phyloP scores from a whole-genome alignment of 163 green algal genomes.

The Prototheca cutis region DNA sequence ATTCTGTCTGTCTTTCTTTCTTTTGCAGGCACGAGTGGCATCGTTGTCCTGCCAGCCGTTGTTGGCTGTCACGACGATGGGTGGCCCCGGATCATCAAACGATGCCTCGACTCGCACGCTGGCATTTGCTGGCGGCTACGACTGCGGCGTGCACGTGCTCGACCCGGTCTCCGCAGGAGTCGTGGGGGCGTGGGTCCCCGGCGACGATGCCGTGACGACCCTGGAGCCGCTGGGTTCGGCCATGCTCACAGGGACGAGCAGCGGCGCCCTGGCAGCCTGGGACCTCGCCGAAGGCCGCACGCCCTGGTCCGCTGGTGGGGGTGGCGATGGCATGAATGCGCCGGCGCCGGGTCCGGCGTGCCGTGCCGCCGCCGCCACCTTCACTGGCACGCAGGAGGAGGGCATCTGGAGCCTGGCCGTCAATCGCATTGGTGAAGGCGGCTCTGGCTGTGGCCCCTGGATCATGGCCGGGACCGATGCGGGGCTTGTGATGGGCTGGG shows the following conservation, averaged over 20 bases:
- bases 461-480: constrained; percentile 59
- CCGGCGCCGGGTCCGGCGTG: neutral
- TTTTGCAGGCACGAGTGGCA: too few species aligned
- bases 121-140: neutral
- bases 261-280: neutral
- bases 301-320: neutral
- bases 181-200: neutral
- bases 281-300: neutral
- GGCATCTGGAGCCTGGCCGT: constrained; percentile 2
- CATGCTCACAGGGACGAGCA: neutral
- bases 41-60: too few species aligned
- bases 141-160: neutral
- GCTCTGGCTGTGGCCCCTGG: neutral
- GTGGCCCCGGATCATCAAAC: too few species aligned
- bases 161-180: neutral
- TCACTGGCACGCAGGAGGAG: neutral
- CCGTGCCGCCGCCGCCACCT: neutral
- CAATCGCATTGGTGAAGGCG: constrained; percentile 6
- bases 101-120: too few species aligned
- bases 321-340: neutral
- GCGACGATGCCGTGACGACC: neutral
- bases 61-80: too few species aligned
- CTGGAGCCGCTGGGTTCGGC: neutral
- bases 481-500: constrained; percentile 47
- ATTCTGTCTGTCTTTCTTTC: neutral